Evolutionary conservation across 805 yeast genomes (phyloP).

Genomic region (Saturnispora gosingensis): DNA sequence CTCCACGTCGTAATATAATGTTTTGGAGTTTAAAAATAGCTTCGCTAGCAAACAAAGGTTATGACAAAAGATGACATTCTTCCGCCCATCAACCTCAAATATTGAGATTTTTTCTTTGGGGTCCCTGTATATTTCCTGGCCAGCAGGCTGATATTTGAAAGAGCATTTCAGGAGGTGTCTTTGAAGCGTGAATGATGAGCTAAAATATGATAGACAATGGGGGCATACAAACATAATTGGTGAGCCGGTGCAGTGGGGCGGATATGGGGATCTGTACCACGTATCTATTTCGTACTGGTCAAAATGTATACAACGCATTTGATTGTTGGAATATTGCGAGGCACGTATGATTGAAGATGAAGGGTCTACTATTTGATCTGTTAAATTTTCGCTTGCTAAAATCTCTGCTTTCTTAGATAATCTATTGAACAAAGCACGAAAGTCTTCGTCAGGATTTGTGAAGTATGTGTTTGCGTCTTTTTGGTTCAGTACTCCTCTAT

Average conservation of each 20-base stretch:
- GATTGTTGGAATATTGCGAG: conserved; percentile 6
- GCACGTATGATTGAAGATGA: background rate
- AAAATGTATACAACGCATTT: conserved; percentile 35
- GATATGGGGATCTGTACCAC: conserved; percentile 92
- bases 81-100: conserved; percentile 91
- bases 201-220: conserved; percentile 71
- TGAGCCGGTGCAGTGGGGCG: conserved; percentile 66
- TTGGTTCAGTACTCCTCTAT: conserved; percentile 52
- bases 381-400: conserved; percentile 26
- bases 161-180: conserved; percentile 75
- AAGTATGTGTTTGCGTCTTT: conserved; percentile 49
- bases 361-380: background rate
- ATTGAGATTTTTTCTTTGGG: conserved; percentile 47
- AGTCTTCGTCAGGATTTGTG: conserved; percentile 46
- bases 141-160: conserved; percentile 66
- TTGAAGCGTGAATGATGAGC: conserved; percentile 51
- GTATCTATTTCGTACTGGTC: conserved; percentile 71
- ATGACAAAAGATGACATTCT: conserved; percentile 74
- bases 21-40: conserved; percentile 80
- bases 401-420: conserved; percentile 32
- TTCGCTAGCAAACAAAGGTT: conserved; percentile 85
- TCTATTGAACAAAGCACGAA: conserved; percentile 30
- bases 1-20: conserved; percentile 89
- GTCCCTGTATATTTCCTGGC: conserved; percentile 81
- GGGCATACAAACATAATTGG: conserved; percentile 69